Percentiles rank a stretch among this genome's conserved stretches.
Conservation (phyloP, 176 grass and related monocot species). For the Zea mays region Zm-B73-REFERENCE-NAM-5.0 NC_050098.1:204402001-204402500, state of each 20-base stretch:
- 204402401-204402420: constrained; percentile 9
- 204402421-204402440: neutral
- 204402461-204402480: constrained; percentile 4
- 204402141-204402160: too few relatives aligned
- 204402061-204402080: too few relatives aligned
- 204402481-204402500: constrained; percentile 12
- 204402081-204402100: too few relatives aligned
- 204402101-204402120: too few relatives aligned
- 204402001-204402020: neutral
- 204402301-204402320: constrained; percentile 61
- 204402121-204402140: too few relatives aligned
- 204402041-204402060: too few relatives aligned
- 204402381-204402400: constrained; percentile 78
- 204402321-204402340: constrained; percentile 66
- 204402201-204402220: constrained; percentile 12
- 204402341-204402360: constrained; percentile 82
- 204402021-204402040: neutral
- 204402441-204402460: neutral
- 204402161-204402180: too few relatives aligned
- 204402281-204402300: constrained; percentile 59
- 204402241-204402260: neutral
- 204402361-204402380: constrained; percentile 64
- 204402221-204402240: constrained; percentile 15
- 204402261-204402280: constrained; percentile 23
- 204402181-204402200: neutral